These are phyloP conservation scores for Brachypodium distachyon DNA, from an alignment of 202 grass and related monocot genomes.

Conservation along the genomic window DNA sequence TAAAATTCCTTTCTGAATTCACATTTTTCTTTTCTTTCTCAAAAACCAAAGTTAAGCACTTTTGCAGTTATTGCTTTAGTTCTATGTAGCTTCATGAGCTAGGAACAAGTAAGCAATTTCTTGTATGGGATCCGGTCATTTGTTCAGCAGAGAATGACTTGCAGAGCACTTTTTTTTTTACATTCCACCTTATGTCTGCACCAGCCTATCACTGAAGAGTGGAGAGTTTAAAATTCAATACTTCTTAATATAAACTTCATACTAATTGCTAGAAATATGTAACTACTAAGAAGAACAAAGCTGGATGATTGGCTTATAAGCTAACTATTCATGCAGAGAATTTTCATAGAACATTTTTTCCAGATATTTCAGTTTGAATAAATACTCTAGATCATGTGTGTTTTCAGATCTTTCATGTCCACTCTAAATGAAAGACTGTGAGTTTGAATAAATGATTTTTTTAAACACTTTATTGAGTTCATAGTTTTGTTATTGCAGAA, in stretches of 20 bases:
- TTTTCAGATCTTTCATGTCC: background rate
- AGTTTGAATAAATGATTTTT: background rate
- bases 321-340: background rate
- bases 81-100: background rate
- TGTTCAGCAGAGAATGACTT: background rate
- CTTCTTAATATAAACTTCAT: background rate
- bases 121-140: background rate
- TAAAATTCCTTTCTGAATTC: background rate
- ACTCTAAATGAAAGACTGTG: background rate
- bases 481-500: conserved; percentile 45
- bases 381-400: background rate
- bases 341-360: background rate
- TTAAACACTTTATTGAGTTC: background rate
- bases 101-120: background rate
- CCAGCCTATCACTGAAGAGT: background rate
- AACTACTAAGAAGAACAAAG: background rate
- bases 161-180: background rate
- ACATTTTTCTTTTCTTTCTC: background rate
- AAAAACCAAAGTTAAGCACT: too few relatives aligned
- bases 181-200: background rate
- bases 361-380: background rate
- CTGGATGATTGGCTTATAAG: background rate
- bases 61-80: background rate
- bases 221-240: background rate
- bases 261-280: background rate